These are phyloP conservation scores for Cystobasidium slooffiae DNA, from an alignment of 1,284 basidiomycete species.

Conservation along the genomic window DNA sequence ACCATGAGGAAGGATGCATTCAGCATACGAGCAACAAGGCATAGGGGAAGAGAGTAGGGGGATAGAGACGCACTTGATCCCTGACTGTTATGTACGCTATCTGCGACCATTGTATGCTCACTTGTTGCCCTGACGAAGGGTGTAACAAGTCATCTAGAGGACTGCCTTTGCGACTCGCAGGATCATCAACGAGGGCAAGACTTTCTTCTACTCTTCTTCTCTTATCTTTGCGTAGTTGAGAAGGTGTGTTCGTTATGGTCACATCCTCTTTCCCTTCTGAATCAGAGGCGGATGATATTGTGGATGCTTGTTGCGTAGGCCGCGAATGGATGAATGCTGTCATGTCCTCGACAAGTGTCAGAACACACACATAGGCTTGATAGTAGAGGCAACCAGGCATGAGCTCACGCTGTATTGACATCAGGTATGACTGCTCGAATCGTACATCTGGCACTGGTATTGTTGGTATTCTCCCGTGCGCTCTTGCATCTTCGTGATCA, in stretches of 20 bases:
- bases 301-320: not conserved
- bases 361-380: not conserved
- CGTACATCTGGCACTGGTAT: conserved; percentile 42
- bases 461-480: conserved; percentile 34
- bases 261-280: not conserved
- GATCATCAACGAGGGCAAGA: conserved; percentile 36
- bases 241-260: conserved; percentile 9
- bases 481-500: conserved; percentile 30
- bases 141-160: conserved; percentile 26
- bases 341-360: not conserved
- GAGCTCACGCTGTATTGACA: conserved; percentile 39
- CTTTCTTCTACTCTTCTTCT: conserved; percentile 35
- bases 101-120: conserved; percentile 30
- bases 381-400: not conserved
- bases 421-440: conserved; percentile 41
- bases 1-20: not conserved
- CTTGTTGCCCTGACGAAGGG: not conserved
- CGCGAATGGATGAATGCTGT: conserved; percentile 43
- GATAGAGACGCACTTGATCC: conserved; percentile 33
- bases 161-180: conserved; percentile 23
- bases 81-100: conserved; percentile 39
- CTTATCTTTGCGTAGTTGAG: conserved; percentile 29
- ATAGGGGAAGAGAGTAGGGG: too few species aligned
- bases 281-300: not conserved
- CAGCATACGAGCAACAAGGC: not conserved